Base-by-base conservation (phyloP, 495 filamentous ascomycete species). In the Penicillium paradoxum region DNA sequence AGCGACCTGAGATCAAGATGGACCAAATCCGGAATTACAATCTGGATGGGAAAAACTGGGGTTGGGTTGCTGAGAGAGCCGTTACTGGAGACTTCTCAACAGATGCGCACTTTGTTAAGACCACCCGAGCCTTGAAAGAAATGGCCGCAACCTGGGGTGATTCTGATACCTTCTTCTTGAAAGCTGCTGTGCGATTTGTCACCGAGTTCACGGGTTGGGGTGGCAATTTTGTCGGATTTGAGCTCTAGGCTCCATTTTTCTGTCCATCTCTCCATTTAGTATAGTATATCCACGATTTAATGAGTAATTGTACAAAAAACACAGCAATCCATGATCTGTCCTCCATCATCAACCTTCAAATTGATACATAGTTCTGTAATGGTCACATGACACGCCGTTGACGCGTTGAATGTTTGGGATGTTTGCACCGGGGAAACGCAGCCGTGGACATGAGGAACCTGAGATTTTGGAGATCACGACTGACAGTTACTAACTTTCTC, bases 71-170 rank as follows among this genome's bases (percentile, higher is more conserved):
- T 13, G 63, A 85, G 36, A 75, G 80, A 66, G 88, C 87, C 36
- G 60, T 93, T 7, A 84, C 80, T 22, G 83, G 82, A 10, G 63
- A 78, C 39, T 79, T 81, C 64, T 71, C 80, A 5, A 81, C 79
- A 1, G 89, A 97, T 73, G 80, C 87, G 21, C 88, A 93, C 69
- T 95, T 80, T 65, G 86, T 95, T 10, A 92, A 93, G 79, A 90
- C 79, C 7, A 63, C 92, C 10, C 78, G 89, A 33, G 82, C 87
- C 1, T 83, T 96, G 68, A 85, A 79, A 54, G 86, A 87, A 55
- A 80, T 83, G 15, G 84, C 87, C 0, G 69, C 74, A 56, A 90
- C 90, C 2, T 98, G 93, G 91, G 85, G 88, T 13, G 90, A 97
- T 65, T 78, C 83, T 6, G 84, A 89, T 37, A 69, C 82, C 33